A percentile compares a stretch with the other conserved stretches of the same genome.
These are phyloP conservation scores for Mycena alexandri DNA, from an alignment of 768 basidiomycete genomes.

Conservation along the genomic window DNA sequence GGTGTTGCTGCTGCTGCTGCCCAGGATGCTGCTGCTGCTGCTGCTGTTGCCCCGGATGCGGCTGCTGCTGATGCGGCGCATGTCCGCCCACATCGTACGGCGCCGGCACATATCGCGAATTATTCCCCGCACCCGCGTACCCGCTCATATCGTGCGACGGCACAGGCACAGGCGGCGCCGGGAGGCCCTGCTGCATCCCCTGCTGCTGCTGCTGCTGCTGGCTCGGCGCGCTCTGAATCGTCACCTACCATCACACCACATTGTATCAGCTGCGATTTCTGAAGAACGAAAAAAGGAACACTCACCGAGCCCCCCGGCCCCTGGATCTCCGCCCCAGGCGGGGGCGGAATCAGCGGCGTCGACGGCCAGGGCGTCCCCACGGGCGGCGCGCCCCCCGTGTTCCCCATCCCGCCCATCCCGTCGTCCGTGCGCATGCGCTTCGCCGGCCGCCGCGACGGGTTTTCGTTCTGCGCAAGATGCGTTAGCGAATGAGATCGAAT, in stretches of 20 bases:
- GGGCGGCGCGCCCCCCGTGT: conserved; percentile 41
- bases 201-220: conserved; percentile 25
- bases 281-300: background rate
- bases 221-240: conserved; percentile 9
- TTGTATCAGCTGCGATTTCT: background rate
- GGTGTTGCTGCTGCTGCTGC: conserved; percentile 41
- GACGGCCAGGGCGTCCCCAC: conserved; percentile 37
- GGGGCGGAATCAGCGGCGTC: conserved; percentile 37
- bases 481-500: conserved; percentile 29
- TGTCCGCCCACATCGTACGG: conserved; percentile 40
- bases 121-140: conserved; percentile 19
- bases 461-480: conserved; percentile 20
- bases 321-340: conserved; percentile 38
- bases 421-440: conserved; percentile 56
- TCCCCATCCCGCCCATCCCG: conserved; percentile 37
- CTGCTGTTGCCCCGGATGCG: conserved; percentile 8
- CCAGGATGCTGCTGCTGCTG: conserved; percentile 41
- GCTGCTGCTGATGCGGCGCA: background rate
- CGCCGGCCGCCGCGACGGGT: conserved; percentile 42
- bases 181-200: conserved; percentile 38
- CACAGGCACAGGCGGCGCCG: conserved; percentile 39
- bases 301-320: conserved; percentile 18
- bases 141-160: conserved; percentile 30
- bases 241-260: background rate
- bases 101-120: conserved; percentile 22